These are phyloP conservation scores for Nothophytophthora sp. DNA, from an alignment of 352 stramenopile genomes.

Conservation along the genomic window DNA sequence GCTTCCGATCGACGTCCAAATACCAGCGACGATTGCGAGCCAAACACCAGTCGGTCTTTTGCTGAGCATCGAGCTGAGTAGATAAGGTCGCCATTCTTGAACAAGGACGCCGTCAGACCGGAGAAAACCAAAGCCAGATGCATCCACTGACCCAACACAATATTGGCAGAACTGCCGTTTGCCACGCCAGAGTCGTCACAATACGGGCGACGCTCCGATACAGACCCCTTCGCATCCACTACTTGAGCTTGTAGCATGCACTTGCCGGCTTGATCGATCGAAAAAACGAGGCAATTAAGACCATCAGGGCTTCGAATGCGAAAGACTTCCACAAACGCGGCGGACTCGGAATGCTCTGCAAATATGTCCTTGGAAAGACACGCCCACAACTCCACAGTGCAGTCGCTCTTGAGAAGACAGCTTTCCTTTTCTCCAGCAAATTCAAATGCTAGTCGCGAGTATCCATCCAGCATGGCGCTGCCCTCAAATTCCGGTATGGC, in stretches of 20 bases:
- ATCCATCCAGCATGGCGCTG: constrained; percentile 36
- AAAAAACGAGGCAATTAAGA: constrained; percentile 16
- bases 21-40: constrained; percentile 9
- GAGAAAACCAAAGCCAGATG: constrained; percentile 57
- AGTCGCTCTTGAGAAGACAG: constrained; percentile 31
- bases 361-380: constrained; percentile 17
- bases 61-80: constrained; percentile 10
- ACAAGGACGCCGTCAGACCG: constrained; percentile 32
- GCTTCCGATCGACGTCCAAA: constrained; percentile 14
- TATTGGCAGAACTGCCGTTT: constrained; percentile 1
- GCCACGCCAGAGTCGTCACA: neutral
- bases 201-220: constrained; percentile 6
- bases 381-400: constrained; percentile 60
- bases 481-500: constrained; percentile 14
- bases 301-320: constrained; percentile 11
- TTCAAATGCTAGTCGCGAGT: constrained; percentile 24
- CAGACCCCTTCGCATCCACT: constrained; percentile 3
- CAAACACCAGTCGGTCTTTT: constrained; percentile 5
- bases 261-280: constrained; percentile 11
- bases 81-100: constrained; percentile 40
- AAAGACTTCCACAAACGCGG: constrained; percentile 24
- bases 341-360: neutral
- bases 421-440: constrained; percentile 17
- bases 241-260: constrained; percentile 10
- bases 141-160: constrained; percentile 37